Evolutionary conservation across 1,284 basidiomycete species (phyloP).

Genomic region (Cryptococcus sp.): DNA sequence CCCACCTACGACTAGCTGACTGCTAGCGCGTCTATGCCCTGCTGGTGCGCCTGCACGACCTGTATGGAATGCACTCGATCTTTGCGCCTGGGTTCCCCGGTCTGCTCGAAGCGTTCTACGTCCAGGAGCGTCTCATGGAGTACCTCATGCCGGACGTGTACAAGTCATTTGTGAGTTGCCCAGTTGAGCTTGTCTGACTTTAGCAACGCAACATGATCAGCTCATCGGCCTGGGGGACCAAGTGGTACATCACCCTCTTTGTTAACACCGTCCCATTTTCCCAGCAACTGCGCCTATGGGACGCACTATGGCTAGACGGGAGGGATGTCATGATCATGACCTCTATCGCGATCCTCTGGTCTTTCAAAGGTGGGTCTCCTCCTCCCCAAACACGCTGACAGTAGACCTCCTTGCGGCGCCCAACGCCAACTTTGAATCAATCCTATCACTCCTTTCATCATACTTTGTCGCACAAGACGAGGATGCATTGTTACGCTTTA

Average conservation of each 20-base stretch:
- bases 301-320: conserved; percentile 85
- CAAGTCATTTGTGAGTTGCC: conserved; percentile 58
- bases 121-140: conserved; percentile 83
- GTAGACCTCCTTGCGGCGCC: conserved; percentile 21
- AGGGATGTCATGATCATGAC: conserved; percentile 80
- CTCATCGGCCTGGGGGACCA: conserved; percentile 91
- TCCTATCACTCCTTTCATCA: conserved; percentile 78
- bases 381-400: neutral
- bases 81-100: conserved; percentile 96
- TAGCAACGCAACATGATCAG: conserved; percentile 78
- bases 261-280: conserved; percentile 95
- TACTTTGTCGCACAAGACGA: conserved; percentile 89
- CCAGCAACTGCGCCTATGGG: conserved; percentile 90
- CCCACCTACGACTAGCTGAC: neutral
- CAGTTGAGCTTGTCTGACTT: neutral
- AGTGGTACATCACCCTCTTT: conserved; percentile 98
- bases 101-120: conserved; percentile 85
- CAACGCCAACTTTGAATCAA: conserved; percentile 79
- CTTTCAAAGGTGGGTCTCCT: conserved; percentile 61
- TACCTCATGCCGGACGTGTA: conserved; percentile 84
- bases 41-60: conserved; percentile 76
- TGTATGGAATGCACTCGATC: conserved; percentile 81
- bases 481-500: conserved; percentile 70
- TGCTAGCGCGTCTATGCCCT: conserved; percentile 67
- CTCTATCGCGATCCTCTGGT: conserved; percentile 83